These are phyloP conservation scores for Coemansia sp. DNA, from an alignment of 371 early-diverging fungal species.

Conservation along the genomic window DNA sequence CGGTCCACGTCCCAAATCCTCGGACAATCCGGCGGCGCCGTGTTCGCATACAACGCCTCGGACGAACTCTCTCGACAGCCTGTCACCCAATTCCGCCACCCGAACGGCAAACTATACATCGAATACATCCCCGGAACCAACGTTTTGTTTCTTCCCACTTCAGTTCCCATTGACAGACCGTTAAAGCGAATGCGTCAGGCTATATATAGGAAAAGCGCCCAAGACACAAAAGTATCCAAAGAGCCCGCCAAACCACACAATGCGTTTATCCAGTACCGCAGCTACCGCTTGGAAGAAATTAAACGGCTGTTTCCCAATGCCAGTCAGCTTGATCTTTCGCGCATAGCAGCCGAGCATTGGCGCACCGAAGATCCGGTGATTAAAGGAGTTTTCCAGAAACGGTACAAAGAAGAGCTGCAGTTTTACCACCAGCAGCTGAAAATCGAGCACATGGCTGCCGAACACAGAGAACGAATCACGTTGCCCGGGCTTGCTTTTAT, in stretches of 20 bases:
- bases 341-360: conserved; percentile 68
- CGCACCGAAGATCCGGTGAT: conserved; percentile 57
- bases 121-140: conserved; percentile 34
- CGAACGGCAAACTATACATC: conserved; percentile 23
- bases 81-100: conserved; percentile 12
- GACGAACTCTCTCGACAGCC: conserved; percentile 7
- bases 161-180: neutral
- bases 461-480: neutral
- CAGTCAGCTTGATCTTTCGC: conserved; percentile 63
- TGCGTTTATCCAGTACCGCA: conserved; percentile 67
- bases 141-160: conserved; percentile 23
- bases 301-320: conserved; percentile 53
- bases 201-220: conserved; percentile 8
- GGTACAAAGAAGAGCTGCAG: conserved; percentile 42
- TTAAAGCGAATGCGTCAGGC: neutral
- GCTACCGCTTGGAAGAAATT: conserved; percentile 58
- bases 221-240: neutral
- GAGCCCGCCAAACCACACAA: conserved; percentile 54
- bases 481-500: neutral
- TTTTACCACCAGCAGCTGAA: conserved; percentile 13
- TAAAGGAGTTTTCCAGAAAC: conserved; percentile 58
- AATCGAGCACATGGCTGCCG: conserved; percentile 8
- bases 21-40: conserved; percentile 6
- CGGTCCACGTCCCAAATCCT: conserved; percentile 10
- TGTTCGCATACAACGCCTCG: conserved; percentile 8